Conservation (phyloP, 495 filamentous ascomycete species). For the Aspergillus ellipticus region DNA sequence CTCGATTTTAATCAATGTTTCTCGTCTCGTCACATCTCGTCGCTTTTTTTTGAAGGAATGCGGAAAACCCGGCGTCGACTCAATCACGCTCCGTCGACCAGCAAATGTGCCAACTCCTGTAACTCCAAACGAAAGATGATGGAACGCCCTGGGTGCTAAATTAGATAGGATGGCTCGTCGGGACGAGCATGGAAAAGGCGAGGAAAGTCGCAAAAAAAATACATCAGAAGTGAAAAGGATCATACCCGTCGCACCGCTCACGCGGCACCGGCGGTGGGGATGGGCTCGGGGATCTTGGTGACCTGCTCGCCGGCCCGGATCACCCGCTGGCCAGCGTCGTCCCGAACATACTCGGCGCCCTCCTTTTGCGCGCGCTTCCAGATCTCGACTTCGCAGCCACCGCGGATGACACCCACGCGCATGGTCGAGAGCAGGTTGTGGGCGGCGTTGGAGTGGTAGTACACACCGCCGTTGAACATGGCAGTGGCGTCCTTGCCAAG, state of each 20-base stretch:
- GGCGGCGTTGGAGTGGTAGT: conserved; percentile 95
- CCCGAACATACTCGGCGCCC: conserved; percentile 73
- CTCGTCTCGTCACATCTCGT: not conserved
- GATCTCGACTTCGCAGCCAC: conserved; percentile 97
- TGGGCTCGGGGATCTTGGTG: conserved; percentile 62
- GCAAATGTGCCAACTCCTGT: not conserved
- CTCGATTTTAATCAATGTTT: not conserved
- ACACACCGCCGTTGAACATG: conserved; percentile 99
- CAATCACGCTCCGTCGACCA: not conserved
- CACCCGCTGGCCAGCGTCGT: conserved; percentile 76
- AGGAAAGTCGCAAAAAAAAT: not conserved
- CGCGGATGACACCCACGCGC: conserved; percentile 93
- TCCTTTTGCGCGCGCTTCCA: conserved; percentile 95
- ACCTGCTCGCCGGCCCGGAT: conserved; percentile 87
- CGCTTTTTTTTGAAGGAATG: not conserved
- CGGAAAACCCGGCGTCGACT: not conserved
- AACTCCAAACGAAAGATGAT: not conserved
- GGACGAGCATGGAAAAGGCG: not conserved
- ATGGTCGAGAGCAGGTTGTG: conserved; percentile 97
- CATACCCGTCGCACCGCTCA: not conserved
- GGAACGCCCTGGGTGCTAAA: not conserved
- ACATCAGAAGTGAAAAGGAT: not conserved
- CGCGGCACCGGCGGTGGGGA: conserved; percentile 1
- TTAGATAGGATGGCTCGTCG: not conserved
- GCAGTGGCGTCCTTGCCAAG: conserved; percentile 97